A percentile compares a stretch with the other conserved stretches of the same genome.
phyloP scores from a whole-genome alignment of 352 stramenopile genomes.

The Peronosclerospora sorghi region DNA sequence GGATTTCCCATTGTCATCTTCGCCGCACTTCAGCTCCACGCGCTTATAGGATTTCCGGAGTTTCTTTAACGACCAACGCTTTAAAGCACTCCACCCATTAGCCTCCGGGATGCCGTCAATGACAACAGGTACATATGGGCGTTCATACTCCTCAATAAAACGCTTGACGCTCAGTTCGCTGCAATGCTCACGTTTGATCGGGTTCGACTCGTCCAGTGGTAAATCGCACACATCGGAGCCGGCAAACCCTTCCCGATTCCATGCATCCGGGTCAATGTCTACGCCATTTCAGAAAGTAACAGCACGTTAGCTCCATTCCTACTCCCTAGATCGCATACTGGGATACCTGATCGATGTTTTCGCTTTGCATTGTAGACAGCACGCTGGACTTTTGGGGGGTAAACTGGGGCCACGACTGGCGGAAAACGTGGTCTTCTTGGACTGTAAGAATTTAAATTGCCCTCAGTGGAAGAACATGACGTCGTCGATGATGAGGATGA shows the following conservation, averaged over 20 bases:
- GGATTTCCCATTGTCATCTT: conserved; percentile 68
- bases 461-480: conserved; percentile 29
- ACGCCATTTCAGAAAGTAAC: neutral
- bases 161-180: conserved; percentile 64
- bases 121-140: conserved; percentile 53
- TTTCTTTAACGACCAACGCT: conserved; percentile 72
- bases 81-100: conserved; percentile 55
- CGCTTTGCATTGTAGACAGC: conserved; percentile 50
- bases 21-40: conserved; percentile 68
- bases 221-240: conserved; percentile 73
- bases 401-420: conserved; percentile 30
- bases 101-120: conserved; percentile 76
- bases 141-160: conserved; percentile 84
- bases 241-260: conserved; percentile 70
- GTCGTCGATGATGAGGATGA: conserved; percentile 27
- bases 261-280: conserved; percentile 61
- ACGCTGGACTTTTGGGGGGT: conserved; percentile 34
- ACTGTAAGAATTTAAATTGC: conserved; percentile 5
- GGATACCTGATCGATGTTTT: conserved; percentile 56
- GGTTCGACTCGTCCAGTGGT: conserved; percentile 50
- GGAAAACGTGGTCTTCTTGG: conserved; percentile 31
- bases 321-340: neutral
- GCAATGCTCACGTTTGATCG: conserved; percentile 60
- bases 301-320: neutral
- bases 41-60: conserved; percentile 69